Base-by-base conservation (phyloP, 495 filamentous ascomycete species). In the Neurospora hispaniola region DNA sequence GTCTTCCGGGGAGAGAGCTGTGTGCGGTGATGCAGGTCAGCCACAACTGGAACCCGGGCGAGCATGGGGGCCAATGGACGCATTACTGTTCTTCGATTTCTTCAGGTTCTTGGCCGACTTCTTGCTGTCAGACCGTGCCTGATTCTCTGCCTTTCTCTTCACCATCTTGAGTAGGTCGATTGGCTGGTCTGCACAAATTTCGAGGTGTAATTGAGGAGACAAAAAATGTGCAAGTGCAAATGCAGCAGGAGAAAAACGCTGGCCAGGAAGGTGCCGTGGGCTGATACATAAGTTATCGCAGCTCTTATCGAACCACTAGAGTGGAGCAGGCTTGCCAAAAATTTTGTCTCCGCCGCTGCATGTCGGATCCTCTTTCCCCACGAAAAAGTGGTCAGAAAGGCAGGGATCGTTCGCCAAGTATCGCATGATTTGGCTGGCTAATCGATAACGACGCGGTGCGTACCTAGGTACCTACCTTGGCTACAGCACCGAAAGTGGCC, bases 131-230 rank as follows among this genome's bases (percentile, higher is more conserved):
- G 75, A 77, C 59, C 80, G 71, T n/a, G 76, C 71, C 18, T 82
- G 54, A 66, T 66, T 66, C 6, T 66, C 78, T 39, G 84, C 84
- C 74, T 85, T 86, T 79, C 85, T 83, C 80, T 86, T 86, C 84
- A 85, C 85, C 39, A 73, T 81, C 71, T 73, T 12, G 9, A 44
- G 27, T 23, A 66, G 27, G 27, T 35, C 73, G 79, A 83, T 82
- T 80, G 79, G 54, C 0, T 39, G 23, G 42, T 46, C 66, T 70
- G 68, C n/a, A 70, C 69, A 40, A 71, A 70, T 18, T 38, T 69
- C 1, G 27, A 8, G n/a, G 3, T 46, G 43, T 6, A 69, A 18
- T 16, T 41, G 71, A 62, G 1, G 16, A 12, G 20, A 48, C 44
- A 38, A n/a, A n/a, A n/a, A n/a, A 35, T 16, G 54, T 66, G 48